These are phyloP conservation scores for Flaveria ramosissima DNA, from an alignment of 129 eudicot genomes.

Conservation along the genomic window DNA sequence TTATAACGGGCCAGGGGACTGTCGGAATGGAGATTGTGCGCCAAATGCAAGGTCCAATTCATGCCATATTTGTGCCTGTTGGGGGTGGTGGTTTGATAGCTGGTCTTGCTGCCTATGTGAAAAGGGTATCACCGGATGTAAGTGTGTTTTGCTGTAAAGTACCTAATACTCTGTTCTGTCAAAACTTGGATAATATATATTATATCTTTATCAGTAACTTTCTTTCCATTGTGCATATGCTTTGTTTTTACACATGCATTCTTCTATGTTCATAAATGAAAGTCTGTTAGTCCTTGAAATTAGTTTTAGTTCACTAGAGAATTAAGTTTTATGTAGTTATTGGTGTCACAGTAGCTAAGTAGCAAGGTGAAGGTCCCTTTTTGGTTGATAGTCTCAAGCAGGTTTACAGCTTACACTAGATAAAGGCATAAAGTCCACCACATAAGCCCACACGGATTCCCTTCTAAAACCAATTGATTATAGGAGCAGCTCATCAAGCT, in stretches of 20 bases:
- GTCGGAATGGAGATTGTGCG: conserved; percentile 86
- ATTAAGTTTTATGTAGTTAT: no score
- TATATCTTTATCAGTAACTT: not conserved
- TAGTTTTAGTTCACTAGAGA: not conserved
- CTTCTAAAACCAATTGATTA: no score
- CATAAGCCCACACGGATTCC: no score
- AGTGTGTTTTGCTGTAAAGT: conserved; percentile 15
- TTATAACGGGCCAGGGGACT: conserved; percentile 85
- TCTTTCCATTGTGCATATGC: not conserved
- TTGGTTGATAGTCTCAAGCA: no score
- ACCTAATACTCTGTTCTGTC: not conserved
- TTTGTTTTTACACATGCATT: not conserved
- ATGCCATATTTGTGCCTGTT: conserved; percentile 95
- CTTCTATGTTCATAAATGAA: not conserved
- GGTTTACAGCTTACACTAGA: no score
- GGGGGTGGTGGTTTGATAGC: conserved; percentile 98
- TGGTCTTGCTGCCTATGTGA: conserved; percentile 89
- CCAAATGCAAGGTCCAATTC: conserved; percentile 72
- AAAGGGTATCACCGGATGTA: conserved; percentile 78
- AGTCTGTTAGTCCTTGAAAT: not conserved
- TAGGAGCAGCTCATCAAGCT: no score
- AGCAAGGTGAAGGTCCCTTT: no score
- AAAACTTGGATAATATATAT: not conserved
- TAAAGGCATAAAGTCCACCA: no score
- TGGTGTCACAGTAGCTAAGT: no score